Evolutionary conservation across 2,329 filamentous ascomycete species (phyloP).

Genomic region (Colletotrichum sp.): DNA sequence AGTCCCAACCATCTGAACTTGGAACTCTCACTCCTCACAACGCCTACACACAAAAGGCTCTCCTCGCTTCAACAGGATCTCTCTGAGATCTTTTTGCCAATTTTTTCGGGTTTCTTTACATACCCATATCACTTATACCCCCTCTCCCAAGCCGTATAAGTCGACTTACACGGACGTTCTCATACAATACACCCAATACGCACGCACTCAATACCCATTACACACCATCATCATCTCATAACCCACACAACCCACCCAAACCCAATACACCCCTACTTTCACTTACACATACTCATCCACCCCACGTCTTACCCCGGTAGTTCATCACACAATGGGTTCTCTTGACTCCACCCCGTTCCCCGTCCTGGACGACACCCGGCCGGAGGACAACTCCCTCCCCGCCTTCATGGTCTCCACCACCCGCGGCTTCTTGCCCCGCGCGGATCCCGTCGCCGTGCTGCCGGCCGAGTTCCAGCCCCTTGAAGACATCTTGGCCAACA

Average conservation of each 20-base stretch:
- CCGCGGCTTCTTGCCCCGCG: constrained; percentile 76
- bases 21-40: constrained; percentile 12
- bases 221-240: background rate
- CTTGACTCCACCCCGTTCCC: constrained; percentile 51
- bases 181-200: constrained; percentile 2
- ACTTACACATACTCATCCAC: background rate
- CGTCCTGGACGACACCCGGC: constrained; percentile 67
- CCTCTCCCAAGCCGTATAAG: background rate
- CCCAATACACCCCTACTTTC: background rate
- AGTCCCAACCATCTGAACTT: constrained; percentile 10
- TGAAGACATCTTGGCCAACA: constrained; percentile 73
- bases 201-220: background rate
- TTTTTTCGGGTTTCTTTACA: constrained; percentile 5
- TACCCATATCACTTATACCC: constrained; percentile 4
- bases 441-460: constrained; percentile 66
- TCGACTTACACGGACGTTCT: background rate
- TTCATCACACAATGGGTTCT: constrained; percentile 42
- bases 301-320: background rate
- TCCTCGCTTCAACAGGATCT: background rate
- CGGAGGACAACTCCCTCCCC: constrained; percentile 67
- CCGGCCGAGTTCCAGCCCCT: constrained; percentile 77
- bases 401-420: constrained; percentile 82
- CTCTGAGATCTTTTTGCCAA: background rate
- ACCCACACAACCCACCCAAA: constrained; percentile 9
- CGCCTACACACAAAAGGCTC: constrained; percentile 6